Conservation (phyloP, 192 early-diverging fungal species). For the Backusella luteola region DNA sequence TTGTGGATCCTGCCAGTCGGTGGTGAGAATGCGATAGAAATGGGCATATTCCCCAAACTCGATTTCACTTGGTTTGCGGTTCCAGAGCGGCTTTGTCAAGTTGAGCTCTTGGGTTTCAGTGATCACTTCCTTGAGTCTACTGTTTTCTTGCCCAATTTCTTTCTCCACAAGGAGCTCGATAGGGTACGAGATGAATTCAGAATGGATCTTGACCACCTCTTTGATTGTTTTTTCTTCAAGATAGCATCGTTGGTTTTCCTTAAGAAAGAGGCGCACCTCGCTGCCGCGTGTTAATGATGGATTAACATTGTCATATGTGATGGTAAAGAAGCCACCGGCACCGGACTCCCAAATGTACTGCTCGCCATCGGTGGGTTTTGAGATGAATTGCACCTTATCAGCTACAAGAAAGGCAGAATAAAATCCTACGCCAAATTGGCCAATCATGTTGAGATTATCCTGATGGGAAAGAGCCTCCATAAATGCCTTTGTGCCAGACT, state of each 20-base stretch:
- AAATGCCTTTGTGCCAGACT: conserved; percentile 98
- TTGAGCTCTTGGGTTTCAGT: conserved; percentile 93
- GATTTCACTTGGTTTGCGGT: conserved; percentile 96
- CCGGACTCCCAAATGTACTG: conserved; percentile 95
- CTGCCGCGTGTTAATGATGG: conserved; percentile 89
- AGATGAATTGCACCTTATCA: conserved; percentile 93
- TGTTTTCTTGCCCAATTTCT: conserved; percentile 93
- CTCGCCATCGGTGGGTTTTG: conserved; percentile 95
- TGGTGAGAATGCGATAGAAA: conserved; percentile 98
- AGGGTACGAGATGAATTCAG: conserved; percentile 98
- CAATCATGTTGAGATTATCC: conserved; percentile 99
- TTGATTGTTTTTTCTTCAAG: conserved; percentile 98
- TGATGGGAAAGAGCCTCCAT: conserved; percentile 96
- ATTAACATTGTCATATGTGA: conserved; percentile 89
- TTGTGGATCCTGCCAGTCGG: conserved; percentile 99
- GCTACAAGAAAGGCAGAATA: conserved; percentile 99
- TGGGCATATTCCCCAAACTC: conserved; percentile 91
- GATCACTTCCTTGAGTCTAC: conserved; percentile 70
- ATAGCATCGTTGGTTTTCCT: conserved; percentile 96
- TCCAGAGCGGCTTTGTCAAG: conserved; percentile 99
- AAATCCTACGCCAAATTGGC: conserved; percentile 99
- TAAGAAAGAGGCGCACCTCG: conserved; percentile 93
- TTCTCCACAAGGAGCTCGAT: conserved; percentile 95
- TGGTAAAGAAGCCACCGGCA: conserved; percentile 87
- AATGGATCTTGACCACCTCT: conserved; percentile 99